phyloP scores from a whole-genome alignment of 23 red algal species.

The Gracilaria gracilis region DNA sequence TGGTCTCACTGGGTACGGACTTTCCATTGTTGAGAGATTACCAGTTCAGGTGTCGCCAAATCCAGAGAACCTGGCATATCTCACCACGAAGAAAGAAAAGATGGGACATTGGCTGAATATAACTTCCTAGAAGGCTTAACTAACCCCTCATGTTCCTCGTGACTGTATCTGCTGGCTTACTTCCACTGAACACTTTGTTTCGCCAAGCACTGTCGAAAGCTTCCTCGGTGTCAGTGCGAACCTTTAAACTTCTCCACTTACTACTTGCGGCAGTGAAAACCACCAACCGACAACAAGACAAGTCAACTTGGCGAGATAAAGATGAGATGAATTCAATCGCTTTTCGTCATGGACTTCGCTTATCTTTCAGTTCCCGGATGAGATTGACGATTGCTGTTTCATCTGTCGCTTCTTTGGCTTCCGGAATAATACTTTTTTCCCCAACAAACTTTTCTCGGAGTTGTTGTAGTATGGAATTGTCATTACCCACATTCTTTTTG shows the following conservation, averaged over 20 bases:
- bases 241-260: background rate
- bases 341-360: background rate
- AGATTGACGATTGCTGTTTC: background rate
- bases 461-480: background rate
- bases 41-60: slow-evolving; percentile 81
- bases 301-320: background rate
- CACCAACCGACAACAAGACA: background rate
- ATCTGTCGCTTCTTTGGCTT: slow-evolving; percentile 32
- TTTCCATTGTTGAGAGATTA: slow-evolving; percentile 89
- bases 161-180: slow-evolving; percentile 5
- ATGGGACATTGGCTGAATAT: slow-evolving; percentile 92
- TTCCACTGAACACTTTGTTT: background rate
- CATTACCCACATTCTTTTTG: background rate
- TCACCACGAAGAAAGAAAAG: slow-evolving; percentile 89
- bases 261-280: slow-evolving; percentile 1
- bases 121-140: slow-evolving; percentile 4
- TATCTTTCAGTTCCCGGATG: slow-evolving; percentile 16
- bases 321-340: background rate
- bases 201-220: background rate
- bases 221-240: background rate
- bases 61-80: slow-evolving; percentile 85
- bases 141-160: background rate
- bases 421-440: slow-evolving; percentile 5
- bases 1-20: slow-evolving; percentile 87
- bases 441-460: slow-evolving; percentile 5